Conservation (phyloP, 169 alveolate species). For the Eimeria necatrix region DNA sequence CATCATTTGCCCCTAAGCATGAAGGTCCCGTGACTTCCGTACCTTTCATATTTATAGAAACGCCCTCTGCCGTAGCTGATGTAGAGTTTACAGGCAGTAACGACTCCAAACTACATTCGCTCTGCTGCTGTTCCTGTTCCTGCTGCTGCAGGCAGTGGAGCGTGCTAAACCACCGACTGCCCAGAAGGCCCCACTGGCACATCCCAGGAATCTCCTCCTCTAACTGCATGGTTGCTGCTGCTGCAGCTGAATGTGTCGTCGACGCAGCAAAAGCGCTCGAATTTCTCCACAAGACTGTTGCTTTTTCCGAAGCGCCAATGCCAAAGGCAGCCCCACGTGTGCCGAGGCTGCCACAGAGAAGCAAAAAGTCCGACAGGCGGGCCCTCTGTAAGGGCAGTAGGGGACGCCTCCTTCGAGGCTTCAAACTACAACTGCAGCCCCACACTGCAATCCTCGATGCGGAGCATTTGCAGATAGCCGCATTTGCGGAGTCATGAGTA, state of each 20-base stretch:
- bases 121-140: not conserved
- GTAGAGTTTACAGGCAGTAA: not conserved
- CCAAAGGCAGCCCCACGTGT: slow-evolving; percentile 18
- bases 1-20: not conserved
- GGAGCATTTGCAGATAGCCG: too few relatives aligned
- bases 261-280: not conserved
- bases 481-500: not conserved
- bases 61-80: too few relatives aligned
- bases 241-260: not conserved
- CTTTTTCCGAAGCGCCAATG: not conserved
- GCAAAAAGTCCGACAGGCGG: slow-evolving; percentile 31
- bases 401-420: not conserved
- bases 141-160: slow-evolving; percentile 27
- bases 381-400: not conserved
- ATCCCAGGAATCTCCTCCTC: not conserved
- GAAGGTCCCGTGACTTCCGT: too few relatives aligned
- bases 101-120: not conserved
- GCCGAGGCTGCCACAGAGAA: slow-evolving; percentile 26
- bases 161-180: slow-evolving; percentile 5
- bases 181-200: slow-evolving; percentile 37
- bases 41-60: too few relatives aligned
- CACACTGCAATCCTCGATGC: too few relatives aligned
- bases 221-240: not conserved
- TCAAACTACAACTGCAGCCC: too few relatives aligned
- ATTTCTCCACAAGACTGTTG: not conserved